A percentile compares a stretch with the other conserved stretches of the same genome.
These are phyloP conservation scores for Calonectria henricotiae DNA, from an alignment of 2,329 filamentous ascomycete genomes.

Conservation along the genomic window DNA sequence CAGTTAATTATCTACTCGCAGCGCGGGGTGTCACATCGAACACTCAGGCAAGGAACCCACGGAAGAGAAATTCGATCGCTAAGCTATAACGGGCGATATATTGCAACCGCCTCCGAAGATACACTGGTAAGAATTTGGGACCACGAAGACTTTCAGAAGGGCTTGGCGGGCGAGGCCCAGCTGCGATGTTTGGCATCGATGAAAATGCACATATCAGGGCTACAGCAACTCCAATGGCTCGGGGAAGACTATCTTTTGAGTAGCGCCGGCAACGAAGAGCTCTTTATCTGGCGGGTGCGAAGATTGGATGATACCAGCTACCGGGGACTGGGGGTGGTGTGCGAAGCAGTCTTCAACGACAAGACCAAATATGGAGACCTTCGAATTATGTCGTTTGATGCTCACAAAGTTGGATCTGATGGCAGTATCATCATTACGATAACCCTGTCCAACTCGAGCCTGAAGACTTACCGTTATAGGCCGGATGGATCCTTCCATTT, in stretches of 20 bases:
- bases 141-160: constrained; percentile 54
- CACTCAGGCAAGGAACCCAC: constrained; percentile 82
- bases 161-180: constrained; percentile 35
- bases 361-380: constrained; percentile 75
- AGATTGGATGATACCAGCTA: constrained; percentile 66
- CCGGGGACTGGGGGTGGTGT: constrained; percentile 69
- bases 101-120: constrained; percentile 83
- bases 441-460: constrained; percentile 86
- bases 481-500: constrained; percentile 63
- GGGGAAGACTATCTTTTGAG: constrained; percentile 83
- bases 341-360: constrained; percentile 71
- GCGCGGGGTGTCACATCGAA: constrained; percentile 56
- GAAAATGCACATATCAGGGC: constrained; percentile 85
- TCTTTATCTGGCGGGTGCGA: constrained; percentile 85
- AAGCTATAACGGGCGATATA: constrained; percentile 60
- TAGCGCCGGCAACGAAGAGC: constrained; percentile 89
- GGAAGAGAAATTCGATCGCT: constrained; percentile 85
- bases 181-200: constrained; percentile 75
- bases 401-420: constrained; percentile 54
- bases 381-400: constrained; percentile 86
- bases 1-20: constrained; percentile 67
- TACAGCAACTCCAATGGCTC: constrained; percentile 87
- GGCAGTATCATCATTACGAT: constrained; percentile 75
- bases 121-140: constrained; percentile 82
- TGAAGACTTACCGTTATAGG: constrained; percentile 75